These are phyloP conservation scores for Russula vinacea DNA, from an alignment of 768 basidiomycete species.

Conservation along the genomic window DNA sequence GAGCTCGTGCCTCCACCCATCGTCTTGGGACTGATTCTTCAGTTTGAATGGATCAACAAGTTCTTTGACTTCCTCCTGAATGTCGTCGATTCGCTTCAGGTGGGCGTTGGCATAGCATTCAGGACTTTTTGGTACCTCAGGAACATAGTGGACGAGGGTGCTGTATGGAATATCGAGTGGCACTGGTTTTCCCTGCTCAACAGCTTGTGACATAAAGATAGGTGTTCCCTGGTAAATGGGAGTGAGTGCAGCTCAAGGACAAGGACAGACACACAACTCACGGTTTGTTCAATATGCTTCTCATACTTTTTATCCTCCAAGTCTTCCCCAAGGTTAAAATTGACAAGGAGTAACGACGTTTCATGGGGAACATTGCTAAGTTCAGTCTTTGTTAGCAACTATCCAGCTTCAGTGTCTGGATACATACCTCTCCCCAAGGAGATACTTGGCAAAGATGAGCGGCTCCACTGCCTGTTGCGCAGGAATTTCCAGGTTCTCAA, in stretches of 20 bases:
- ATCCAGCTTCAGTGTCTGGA: constrained; percentile 3
- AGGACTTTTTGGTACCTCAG: background rate
- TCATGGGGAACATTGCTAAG: background rate
- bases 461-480: background rate
- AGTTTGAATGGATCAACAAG: background rate
- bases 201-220: constrained; percentile 1
- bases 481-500: constrained; percentile 2
- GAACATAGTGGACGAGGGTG: too few species aligned
- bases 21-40: background rate
- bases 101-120: background rate
- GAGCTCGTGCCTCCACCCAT: background rate
- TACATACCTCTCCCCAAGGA: constrained; percentile 10
- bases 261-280: constrained; percentile 8
- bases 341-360: constrained; percentile 12
- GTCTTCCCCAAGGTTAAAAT: constrained; percentile 3
- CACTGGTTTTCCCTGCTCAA: constrained; percentile 10
- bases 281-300: background rate
- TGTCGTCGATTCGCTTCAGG: background rate
- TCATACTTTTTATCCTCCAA: background rate
- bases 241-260: background rate
- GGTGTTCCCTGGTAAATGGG: background rate
- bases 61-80: background rate
- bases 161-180: background rate
- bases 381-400: constrained; percentile 10
- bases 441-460: constrained; percentile 4